Evolutionary conservation across 352 stramenopile genomes (phyloP).

Genomic region (Pythium oligandrum): DNA sequence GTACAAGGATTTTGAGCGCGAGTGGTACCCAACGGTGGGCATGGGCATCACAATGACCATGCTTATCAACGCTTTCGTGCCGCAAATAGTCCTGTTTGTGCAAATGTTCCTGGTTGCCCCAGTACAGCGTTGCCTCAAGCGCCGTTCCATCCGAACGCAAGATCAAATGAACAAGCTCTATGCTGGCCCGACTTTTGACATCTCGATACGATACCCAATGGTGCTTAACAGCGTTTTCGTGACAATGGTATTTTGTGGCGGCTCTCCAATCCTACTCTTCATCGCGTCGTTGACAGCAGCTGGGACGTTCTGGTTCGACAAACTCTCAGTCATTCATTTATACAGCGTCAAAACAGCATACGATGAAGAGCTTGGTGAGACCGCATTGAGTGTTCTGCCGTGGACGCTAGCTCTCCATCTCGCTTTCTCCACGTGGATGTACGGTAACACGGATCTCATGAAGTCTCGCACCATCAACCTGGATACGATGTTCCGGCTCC

Average conservation of each 20-base stretch:
- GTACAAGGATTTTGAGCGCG: constrained; percentile 76
- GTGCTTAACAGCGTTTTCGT: constrained; percentile 85
- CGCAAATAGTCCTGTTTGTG: constrained; percentile 53
- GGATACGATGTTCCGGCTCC: constrained; percentile 26
- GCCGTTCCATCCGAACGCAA: constrained; percentile 53
- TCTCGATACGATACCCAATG: constrained; percentile 76
- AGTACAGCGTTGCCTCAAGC: constrained; percentile 31
- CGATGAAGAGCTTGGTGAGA: constrained; percentile 69
- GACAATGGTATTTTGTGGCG: constrained; percentile 77
- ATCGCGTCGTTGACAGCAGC: constrained; percentile 57
- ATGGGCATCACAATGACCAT: constrained; percentile 86
- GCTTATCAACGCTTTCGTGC: constrained; percentile 75
- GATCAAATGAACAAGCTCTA: constrained; percentile 78
- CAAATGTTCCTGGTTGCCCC: constrained; percentile 59
- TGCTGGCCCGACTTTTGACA: constrained; percentile 63
- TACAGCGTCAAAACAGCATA: constrained; percentile 80
- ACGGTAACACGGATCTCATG: constrained; percentile 67
- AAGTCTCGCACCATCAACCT: constrained; percentile 50
- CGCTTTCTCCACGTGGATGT: constrained; percentile 81
- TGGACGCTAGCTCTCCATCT: constrained; percentile 72
- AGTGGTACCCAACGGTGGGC: constrained; percentile 85
- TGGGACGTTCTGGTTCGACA: constrained; percentile 78
- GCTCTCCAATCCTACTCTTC: constrained; percentile 74
- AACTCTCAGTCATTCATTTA: constrained; percentile 67
- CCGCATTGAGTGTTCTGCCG: constrained; percentile 45